These are phyloP conservation scores for Penicillium riverlandense DNA, from an alignment of 495 filamentous ascomycete species.

Conservation along the genomic window DNA sequence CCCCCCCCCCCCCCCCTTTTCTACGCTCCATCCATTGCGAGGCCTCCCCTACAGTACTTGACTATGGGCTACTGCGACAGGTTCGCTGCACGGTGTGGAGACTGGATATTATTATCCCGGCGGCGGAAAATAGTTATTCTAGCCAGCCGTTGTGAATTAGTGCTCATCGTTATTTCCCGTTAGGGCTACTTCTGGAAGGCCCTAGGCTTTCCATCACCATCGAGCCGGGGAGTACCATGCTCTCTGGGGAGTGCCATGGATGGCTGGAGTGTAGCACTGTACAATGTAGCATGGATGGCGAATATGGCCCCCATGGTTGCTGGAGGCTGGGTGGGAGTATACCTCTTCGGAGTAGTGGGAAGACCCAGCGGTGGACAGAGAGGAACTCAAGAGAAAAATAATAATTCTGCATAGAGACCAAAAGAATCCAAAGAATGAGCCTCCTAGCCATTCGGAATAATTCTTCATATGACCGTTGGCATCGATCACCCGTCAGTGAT, in stretches of 20 bases:
- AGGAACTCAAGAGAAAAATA: background rate
- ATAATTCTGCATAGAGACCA: background rate
- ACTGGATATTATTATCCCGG: slow-evolving; percentile 5
- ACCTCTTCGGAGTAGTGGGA: no score
- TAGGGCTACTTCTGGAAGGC: background rate
- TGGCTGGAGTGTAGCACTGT: no score
- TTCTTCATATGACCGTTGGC: slow-evolving; percentile 2
- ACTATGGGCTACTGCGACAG: slow-evolving; percentile 1
- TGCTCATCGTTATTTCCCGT: background rate
- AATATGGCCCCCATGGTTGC: background rate
- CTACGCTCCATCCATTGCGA: no score
- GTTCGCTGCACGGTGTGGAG: slow-evolving; percentile 23
- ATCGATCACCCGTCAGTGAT: background rate
- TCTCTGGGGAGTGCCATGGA: no score
- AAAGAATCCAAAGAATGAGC: background rate
- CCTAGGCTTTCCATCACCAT: no score
- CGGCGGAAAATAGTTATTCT: no score
- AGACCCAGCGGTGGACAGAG: background rate
- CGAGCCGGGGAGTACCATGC: no score
- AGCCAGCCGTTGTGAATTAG: no score
- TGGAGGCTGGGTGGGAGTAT: slow-evolving; percentile 1
- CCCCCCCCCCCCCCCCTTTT: no score
- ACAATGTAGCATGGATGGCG: background rate
- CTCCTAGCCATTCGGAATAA: no score
- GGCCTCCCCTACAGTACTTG: no score